Percentiles rank a stretch among this genome's conserved stretches.
phyloP scores from a whole-genome alignment of 2,329 filamentous ascomycete genomes.

The Ceratocystis papillata region DNA sequence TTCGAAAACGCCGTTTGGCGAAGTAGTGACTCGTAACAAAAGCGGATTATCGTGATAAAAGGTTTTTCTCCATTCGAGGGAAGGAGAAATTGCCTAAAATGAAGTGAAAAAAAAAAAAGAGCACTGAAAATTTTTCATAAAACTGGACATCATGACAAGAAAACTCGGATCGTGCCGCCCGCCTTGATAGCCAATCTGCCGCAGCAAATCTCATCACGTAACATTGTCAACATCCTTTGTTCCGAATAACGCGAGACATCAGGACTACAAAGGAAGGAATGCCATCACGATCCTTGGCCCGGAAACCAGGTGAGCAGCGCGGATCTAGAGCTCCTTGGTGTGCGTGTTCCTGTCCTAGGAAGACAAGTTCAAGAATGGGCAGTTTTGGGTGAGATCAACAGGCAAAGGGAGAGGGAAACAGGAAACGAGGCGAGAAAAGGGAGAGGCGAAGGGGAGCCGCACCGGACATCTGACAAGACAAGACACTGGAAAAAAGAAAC shows the following conservation, averaged over 20 bases:
- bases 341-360: neutral
- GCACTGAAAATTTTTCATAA: neutral
- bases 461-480: neutral
- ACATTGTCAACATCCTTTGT: neutral
- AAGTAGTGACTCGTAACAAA: neutral
- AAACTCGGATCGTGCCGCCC: neutral
- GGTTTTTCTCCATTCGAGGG: neutral
- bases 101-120: neutral
- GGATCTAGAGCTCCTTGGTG: neutral
- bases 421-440: neutral
- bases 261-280: constrained; percentile 12
- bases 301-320: neutral
- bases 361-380: neutral
- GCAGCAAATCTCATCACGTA: neutral
- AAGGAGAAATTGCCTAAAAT: neutral
- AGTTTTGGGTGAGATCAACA: neutral
- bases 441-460: neutral
- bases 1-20: neutral
- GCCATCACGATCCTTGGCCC: neutral
- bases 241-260: neutral
- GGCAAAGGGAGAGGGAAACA: neutral
- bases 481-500: neutral
- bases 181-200: neutral
- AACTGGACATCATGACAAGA: neutral
- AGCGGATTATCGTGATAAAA: neutral